Evolutionary conservation across 257 asterid species (phyloP).

Genomic region (Solanum sejunctum): DNA sequence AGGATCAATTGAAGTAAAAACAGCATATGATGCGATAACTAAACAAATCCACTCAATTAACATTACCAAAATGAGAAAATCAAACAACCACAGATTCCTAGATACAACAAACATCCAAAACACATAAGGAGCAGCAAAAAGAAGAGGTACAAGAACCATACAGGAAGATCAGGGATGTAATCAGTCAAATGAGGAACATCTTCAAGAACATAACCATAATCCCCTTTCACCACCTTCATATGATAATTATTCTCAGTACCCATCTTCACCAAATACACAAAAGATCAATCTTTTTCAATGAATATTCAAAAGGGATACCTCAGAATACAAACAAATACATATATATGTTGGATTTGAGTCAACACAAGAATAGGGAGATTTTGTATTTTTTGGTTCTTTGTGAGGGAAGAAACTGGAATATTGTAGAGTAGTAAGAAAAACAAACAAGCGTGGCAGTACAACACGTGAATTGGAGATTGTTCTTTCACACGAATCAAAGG

Average conservation of each 20-base stretch:
- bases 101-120: neutral
- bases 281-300: neutral
- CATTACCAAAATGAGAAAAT: neutral
- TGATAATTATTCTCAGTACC: slow-evolving; percentile 23
- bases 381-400: neutral
- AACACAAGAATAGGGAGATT: neutral
- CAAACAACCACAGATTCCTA: neutral
- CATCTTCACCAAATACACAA: slow-evolving; percentile 8
- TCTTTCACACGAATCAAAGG: neutral
- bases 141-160: neutral
- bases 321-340: neutral
- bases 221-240: slow-evolving; percentile 51
- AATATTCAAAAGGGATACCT: neutral
- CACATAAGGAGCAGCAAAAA: neutral
- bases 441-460: neutral
- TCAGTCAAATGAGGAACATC: slow-evolving; percentile 67
- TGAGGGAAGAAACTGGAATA: neutral
- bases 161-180: slow-evolving; percentile 50
- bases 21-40: neutral
- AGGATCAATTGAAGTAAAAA: neutral
- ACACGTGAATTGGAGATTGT: neutral
- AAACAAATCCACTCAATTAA: neutral
- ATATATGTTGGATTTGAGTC: neutral
- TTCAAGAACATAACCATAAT: slow-evolving; percentile 47
- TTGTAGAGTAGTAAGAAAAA: neutral